phyloP scores from a whole-genome alignment of 2,329 filamentous ascomycete genomes.

The Amauroascus verrucosus region DNA sequence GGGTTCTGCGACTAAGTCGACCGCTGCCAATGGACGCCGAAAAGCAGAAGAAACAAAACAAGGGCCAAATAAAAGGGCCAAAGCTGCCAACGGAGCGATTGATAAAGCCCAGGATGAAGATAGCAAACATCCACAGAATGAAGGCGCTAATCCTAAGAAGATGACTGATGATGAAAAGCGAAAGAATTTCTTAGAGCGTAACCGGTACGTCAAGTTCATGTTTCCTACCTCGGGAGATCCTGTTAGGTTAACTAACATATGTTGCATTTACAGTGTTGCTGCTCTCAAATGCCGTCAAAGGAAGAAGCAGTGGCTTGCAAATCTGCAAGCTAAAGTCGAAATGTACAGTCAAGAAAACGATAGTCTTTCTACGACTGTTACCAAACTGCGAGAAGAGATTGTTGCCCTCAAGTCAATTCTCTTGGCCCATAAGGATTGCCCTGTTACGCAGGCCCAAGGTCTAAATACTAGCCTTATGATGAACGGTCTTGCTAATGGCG shows the following conservation, averaged over 20 bases:
- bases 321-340: conserved; percentile 89
- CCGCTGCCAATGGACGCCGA: conserved; percentile 55
- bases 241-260: background rate
- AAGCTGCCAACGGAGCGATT: conserved; percentile 43
- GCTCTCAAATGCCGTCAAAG: conserved; percentile 93
- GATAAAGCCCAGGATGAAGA: conserved; percentile 56
- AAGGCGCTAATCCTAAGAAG: conserved; percentile 49
- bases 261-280: conserved; percentile 56
- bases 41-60: conserved; percentile 69
- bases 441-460: conserved; percentile 78
- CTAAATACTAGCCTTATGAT: conserved; percentile 38
- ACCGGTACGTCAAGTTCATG: conserved; percentile 57
- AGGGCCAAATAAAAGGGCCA: conserved; percentile 62
- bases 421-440: conserved; percentile 91
- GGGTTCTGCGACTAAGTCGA: conserved; percentile 37
- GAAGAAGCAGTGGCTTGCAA: conserved; percentile 98
- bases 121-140: conserved; percentile 50
- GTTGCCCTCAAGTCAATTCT: conserved; percentile 89
- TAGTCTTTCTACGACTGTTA: conserved; percentile 69
- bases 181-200: conserved; percentile 93
- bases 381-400: conserved; percentile 78
- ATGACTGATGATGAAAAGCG: conserved; percentile 99
- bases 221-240: background rate
- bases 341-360: conserved; percentile 89
- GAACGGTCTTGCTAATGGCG: conserved; percentile 30